Base-by-base conservation (phyloP, 2,329 filamentous ascomycete genomes). In the Claviceps purpurea region DNA sequence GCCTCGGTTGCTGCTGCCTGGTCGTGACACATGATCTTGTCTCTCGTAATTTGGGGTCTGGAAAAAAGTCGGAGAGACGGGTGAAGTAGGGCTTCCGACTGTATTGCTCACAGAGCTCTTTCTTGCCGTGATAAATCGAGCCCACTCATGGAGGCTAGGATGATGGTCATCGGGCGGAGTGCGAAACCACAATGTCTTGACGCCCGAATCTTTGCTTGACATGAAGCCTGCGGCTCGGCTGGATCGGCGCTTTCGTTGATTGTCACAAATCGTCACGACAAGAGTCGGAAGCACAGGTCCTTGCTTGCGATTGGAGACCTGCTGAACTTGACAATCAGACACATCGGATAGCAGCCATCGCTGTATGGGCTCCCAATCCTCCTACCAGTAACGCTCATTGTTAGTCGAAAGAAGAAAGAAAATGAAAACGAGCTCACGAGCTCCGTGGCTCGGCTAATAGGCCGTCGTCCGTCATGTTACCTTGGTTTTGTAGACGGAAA, bases 181-280 rank as follows among this genome's bases (percentile, higher is more conserved):
- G 37, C 81, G 77, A 56, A 85, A 84, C 66, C 75, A 76, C 2
- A 85, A 63, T 0, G 72, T 74, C 8, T 68, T 71, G 2, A 72
- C 67, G 8, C 68, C 64, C 1, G 71, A 66, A 16, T 80, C 75
- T 60, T 76, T 80, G 53, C 67, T 73, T 6, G 69, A 64, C 10
- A 73, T 74, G 22, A 84, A 67, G 3, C 77, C 77, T 4, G 77
- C 74, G 3, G 81, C 78, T 55, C 81, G 73, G 57, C 81, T 84
- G 47, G 81, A 84, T 54, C 81, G 73, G 49, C 81, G 76, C 59
- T 83, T 84, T 52, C 78, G 75, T 56, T 81, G 69, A 62, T 79
- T 82, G 56, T 84, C 79, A 40, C 73, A 70, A 47, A 84, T 66
- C 56, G 70, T 77, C 40, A 84, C 61, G 46, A 82, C 69, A 13